Evolutionary conservation across 495 filamentous ascomycete species (phyloP), one percentile per base, ranked within the genome.

Genomic region (Penicillium lividum): DNA sequence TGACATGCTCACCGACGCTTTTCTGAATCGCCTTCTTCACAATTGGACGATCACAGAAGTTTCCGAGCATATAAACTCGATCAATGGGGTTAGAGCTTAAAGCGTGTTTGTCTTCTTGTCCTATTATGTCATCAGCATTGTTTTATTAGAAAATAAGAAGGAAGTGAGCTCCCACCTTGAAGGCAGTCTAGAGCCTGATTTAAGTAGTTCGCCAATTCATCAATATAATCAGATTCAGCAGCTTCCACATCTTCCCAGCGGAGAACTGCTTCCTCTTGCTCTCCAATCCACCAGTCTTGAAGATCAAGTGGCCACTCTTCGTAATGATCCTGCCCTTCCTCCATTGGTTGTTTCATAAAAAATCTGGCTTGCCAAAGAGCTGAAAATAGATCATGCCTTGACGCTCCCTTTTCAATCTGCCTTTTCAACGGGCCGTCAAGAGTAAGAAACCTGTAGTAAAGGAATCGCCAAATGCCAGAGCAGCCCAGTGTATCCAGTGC

Each of bases 241-340:
- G 47, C 47, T 30, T 50, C 5, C 28, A 50, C 9, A 50, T 50
- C 47, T 8, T 50, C 47, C 47, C 47, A 31, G 9, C 29, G 47
- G 1, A 50, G 47, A 15, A 50, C 47, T 8, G 15, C 29, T 15
- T 5, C 15, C 27, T 50, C 29, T 1, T 50, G 3, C 9, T 50
- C 47, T 3, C 28, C 47, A 33, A 33, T 31, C 27, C 27, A 29
- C 47, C 47, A 50, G 25, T 33, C 28, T 8, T 29, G 47, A 9
- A 50, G 15, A 50, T 50, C 47, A 30, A 50, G 27, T 29, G 47
- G 47, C 47, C 47, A 31, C 18, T 50, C 47, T 9, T 28, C 47
- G 18, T 30, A 29, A n/a, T 50, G 47, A 15, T 50, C 47, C 8
- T 50, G 16, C 7, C 27, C 10, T 11, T 33, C 47, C 47, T 50